Evolutionary conservation across 495 filamentous ascomycete species (phyloP), one percentile per base, ranked within the genome.

Genomic region (Xylaria bambusicola): DNA sequence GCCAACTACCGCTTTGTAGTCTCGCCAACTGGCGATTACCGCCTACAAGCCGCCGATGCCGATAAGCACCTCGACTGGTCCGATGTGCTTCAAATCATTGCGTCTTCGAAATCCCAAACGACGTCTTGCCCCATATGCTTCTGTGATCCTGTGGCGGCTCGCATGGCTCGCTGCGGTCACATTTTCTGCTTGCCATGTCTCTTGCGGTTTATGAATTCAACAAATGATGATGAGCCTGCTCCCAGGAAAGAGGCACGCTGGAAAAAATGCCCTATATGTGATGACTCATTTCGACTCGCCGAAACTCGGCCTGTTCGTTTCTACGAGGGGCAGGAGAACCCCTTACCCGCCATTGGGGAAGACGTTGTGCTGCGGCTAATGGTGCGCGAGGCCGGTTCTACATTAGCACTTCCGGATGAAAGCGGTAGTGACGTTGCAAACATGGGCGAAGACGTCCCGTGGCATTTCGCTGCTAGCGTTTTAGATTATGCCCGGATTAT

Each of bases 1-100:
- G 91, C 94, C 24, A 98, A 98, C 71, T 98, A 98, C 70, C 86
- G 94, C 20, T 98, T 98, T 69, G 88, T 98, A 56, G 94, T 98
- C 35, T 85, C 89, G 56, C 94, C 94, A 0, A 80, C 81, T 18
- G 88, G 86, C 17, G 85, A 87, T 62, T 98, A 97, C 69, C 79
- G 82, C 52, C 79, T 84, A 0, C 93, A 97, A 67, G 86, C 90
- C 18, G 81, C 83, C 50, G 92, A 98, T 75, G 87, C 94, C 26
- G 93, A 98, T 74, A 84, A 93, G 40, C 89, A 94, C 68, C 75
- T 98, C 48, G 90, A 97, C 53, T 98, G 94, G 94, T 81, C 85
- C 49, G 86, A 89, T 58, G 89, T 98, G 9, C 81, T 97, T 40
- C 94, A 98, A 69, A 87, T 98, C 45, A 79, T 98, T 40, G 94